Evolutionary conservation across 2,329 filamentous ascomycete genomes (phyloP).

Genomic region (Leptographium flavum): DNA sequence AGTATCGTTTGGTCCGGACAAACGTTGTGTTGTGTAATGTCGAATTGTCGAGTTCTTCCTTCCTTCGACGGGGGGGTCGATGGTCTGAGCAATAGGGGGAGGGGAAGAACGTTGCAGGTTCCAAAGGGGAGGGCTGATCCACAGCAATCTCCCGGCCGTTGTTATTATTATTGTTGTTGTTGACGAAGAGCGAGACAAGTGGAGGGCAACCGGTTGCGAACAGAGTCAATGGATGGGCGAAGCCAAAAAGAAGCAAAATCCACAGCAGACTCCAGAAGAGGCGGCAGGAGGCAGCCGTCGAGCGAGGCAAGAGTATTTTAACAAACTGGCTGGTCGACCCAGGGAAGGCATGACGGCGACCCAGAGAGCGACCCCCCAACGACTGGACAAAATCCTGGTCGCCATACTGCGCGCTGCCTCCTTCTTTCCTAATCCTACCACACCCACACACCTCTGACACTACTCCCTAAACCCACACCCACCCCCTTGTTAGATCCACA

Average conservation of each 20-base stretch:
- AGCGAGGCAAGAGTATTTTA: neutral
- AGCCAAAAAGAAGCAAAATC: neutral
- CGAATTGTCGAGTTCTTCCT: neutral
- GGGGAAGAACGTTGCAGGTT: neutral
- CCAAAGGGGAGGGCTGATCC: constrained; percentile 1
- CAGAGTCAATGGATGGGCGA: too few relatives aligned
- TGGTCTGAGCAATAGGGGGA: neutral
- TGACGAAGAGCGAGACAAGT: neutral
- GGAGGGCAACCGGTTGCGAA: neutral
- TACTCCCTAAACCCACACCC: neutral
- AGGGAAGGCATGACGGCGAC: neutral
- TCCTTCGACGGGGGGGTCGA: neutral
- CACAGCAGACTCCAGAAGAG: neutral
- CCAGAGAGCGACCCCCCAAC: neutral
- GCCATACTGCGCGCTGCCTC: neutral
- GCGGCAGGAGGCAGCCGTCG: neutral
- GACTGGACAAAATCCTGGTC: neutral
- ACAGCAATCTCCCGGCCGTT: constrained; percentile 6
- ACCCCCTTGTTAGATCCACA: neutral
- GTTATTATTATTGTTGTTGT: too few relatives aligned
- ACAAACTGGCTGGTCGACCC: neutral
- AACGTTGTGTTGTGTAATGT: neutral
- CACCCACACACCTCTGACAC: constrained; percentile 1
- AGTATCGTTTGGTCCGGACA: too few relatives aligned
- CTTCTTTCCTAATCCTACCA: neutral